Evolutionary conservation across 192 early-diverging fungal species (phyloP).

Genomic region (Radiomyces spectabilis): DNA sequence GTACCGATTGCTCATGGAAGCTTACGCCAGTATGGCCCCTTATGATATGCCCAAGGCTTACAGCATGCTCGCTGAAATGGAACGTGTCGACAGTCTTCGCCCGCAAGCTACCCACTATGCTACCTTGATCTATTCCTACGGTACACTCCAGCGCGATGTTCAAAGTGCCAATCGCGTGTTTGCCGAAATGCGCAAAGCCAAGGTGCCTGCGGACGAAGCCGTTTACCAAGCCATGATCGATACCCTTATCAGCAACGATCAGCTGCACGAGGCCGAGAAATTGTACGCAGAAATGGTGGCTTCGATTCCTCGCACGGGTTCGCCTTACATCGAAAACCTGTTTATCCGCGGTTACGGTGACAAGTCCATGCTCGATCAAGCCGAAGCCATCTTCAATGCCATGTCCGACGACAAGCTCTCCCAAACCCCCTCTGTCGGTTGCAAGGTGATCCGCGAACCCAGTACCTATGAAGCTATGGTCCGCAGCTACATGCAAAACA

Average conservation of each 20-base stretch:
- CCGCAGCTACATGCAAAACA: slow-evolving; percentile 36
- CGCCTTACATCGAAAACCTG: slow-evolving; percentile 49
- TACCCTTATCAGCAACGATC: slow-evolving; percentile 34
- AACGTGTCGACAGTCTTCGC: slow-evolving; percentile 21
- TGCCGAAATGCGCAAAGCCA: slow-evolving; percentile 30
- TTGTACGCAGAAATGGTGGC: slow-evolving; percentile 34
- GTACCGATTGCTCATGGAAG: slow-evolving; percentile 45
- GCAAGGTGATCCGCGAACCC: slow-evolving; percentile 38
- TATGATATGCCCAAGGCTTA: slow-evolving; percentile 47
- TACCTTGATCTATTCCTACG: slow-evolving; percentile 47
- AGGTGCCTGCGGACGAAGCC: slow-evolving; percentile 34
- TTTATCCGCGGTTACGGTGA: slow-evolving; percentile 48
- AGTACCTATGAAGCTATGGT: slow-evolving; percentile 57
- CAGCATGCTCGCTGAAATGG: slow-evolving; percentile 36
- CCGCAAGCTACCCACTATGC: slow-evolving; percentile 45
- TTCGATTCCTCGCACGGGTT: slow-evolving; percentile 32
- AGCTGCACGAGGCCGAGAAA: slow-evolving; percentile 32
- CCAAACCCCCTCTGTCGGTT: background rate
- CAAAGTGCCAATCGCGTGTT: slow-evolving; percentile 32
- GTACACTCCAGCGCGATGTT: slow-evolving; percentile 41
- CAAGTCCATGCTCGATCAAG: slow-evolving; percentile 23
- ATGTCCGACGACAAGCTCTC: slow-evolving; percentile 33
- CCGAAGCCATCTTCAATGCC: slow-evolving; percentile 34
- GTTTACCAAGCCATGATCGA: slow-evolving; percentile 48
- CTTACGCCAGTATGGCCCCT: slow-evolving; percentile 45